A percentile compares a stretch with the other conserved stretches of the same genome.
Conservation (phyloP, 164 flowering plant species). For the Brasenia schreberi region DNA sequence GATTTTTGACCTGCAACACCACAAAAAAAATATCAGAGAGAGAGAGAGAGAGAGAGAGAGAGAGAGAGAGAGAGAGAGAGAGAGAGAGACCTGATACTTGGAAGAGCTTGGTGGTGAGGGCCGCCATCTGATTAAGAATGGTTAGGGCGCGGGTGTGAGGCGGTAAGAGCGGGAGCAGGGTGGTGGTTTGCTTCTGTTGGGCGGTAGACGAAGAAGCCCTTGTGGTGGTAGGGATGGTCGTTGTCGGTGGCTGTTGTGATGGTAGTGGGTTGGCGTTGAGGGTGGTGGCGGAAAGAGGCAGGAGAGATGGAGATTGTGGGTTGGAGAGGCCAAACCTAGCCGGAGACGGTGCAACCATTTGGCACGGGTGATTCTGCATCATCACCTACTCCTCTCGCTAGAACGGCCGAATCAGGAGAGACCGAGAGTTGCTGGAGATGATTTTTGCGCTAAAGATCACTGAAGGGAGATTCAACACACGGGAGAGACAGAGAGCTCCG, state of each 20-base stretch:
- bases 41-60: constrained; percentile 1
- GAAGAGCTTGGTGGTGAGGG: constrained; percentile 62
- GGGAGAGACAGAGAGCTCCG: no score
- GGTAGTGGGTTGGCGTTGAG: constrained; percentile 23
- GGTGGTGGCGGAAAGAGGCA: constrained; percentile 21
- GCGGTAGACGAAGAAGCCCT: constrained; percentile 27
- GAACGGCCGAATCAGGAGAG: no score
- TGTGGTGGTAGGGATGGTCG: constrained; percentile 13
- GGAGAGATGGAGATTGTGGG: constrained; percentile 57
- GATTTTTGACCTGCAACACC: background rate
- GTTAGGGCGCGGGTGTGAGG: constrained; percentile 85
- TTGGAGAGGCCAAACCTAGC: constrained; percentile 74
- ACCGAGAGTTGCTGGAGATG: no score
- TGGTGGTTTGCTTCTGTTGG: constrained; percentile 11
- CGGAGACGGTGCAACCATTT: constrained; percentile 64
- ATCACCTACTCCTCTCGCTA: constrained; percentile 14
- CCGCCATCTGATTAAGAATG: constrained; percentile 78
- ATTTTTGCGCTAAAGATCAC: no score
- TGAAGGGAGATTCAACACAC: no score
- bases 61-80: constrained; percentile 31
- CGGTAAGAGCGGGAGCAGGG: constrained; percentile 80
- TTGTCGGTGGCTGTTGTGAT: constrained; percentile 4
- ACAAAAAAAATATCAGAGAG: background rate
- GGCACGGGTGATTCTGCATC: constrained; percentile 35
- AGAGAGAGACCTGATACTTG: constrained; percentile 67